phyloP scores from a whole-genome alignment of 2,329 filamentous ascomycete genomes.

The Conoideocrella luteorostrata region DNA sequence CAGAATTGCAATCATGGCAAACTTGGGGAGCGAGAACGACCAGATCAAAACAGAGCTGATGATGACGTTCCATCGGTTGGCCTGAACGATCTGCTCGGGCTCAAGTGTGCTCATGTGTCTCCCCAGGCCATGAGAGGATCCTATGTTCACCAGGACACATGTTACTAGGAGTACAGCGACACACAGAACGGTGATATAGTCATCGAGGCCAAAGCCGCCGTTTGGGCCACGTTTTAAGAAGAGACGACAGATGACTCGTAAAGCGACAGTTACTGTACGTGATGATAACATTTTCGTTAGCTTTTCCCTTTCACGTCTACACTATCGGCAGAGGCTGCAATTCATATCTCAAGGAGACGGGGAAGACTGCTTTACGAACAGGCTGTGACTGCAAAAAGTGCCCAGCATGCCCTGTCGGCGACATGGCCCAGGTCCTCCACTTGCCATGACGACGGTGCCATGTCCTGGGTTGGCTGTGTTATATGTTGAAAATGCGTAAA shows the following conservation, averaged over 20 bases:
- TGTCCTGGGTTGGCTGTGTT: neutral
- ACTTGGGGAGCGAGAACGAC: conserved; percentile 21
- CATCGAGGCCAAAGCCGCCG: conserved; percentile 19
- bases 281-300: too few relatives aligned
- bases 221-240: conserved; percentile 14
- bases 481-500: too few relatives aligned
- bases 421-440: neutral
- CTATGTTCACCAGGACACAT: conserved; percentile 17
- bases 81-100: conserved; percentile 8
- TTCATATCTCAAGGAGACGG: too few relatives aligned
- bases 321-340: too few relatives aligned
- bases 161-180: conserved; percentile 15
- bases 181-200: conserved; percentile 17
- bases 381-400: conserved; percentile 17
- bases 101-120: conserved; percentile 11
- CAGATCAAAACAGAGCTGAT: conserved; percentile 19
- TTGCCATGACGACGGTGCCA: conserved; percentile 4
- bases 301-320: too few relatives aligned
- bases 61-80: conserved; percentile 19
- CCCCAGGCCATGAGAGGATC: conserved; percentile 18
- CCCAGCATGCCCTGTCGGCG: conserved; percentile 19
- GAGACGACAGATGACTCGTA: conserved; percentile 15
- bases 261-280: conserved; percentile 14
- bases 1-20: conserved; percentile 20
- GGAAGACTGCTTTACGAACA: conserved; percentile 8